These are phyloP conservation scores for Curvularia eragrostidis DNA, from an alignment of 2,329 filamentous ascomycete genomes.

Conservation along the genomic window DNA sequence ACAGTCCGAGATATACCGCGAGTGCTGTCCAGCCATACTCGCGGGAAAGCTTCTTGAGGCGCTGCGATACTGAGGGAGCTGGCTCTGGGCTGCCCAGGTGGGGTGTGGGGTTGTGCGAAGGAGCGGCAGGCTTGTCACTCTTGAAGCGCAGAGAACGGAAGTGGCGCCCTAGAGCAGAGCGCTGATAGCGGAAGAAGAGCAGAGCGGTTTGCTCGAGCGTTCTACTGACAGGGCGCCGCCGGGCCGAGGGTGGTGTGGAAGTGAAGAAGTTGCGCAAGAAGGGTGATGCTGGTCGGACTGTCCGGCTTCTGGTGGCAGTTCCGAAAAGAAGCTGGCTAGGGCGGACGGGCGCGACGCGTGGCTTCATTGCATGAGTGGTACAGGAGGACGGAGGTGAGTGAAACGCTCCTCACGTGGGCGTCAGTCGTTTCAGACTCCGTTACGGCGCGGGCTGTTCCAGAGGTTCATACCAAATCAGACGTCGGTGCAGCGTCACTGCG, in stretches of 20 bases:
- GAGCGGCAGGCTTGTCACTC: constrained; percentile 38
- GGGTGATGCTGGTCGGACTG: constrained; percentile 22
- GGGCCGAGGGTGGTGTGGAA: constrained; percentile 24
- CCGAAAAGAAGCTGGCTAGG: constrained; percentile 34
- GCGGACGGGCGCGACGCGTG: constrained; percentile 32
- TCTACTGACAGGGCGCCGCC: constrained; percentile 12
- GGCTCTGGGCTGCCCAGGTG: constrained; percentile 51
- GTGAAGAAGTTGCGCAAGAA: constrained; percentile 41
- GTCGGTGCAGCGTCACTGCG: constrained; percentile 14
- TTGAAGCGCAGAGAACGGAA: constrained; percentile 49
- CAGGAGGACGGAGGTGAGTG: constrained; percentile 6
- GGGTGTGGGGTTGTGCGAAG: constrained; percentile 48
- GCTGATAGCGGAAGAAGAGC: constrained; percentile 27
- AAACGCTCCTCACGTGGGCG: constrained; percentile 22
- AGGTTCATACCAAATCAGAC: constrained; percentile 10
- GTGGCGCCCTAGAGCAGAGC: constrained; percentile 32
- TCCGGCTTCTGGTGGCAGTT: constrained; percentile 18
- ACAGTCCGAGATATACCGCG: constrained; percentile 86
- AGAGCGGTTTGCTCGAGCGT: constrained; percentile 25
- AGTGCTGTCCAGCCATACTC: constrained; percentile 95
- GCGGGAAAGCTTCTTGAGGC: constrained; percentile 81
- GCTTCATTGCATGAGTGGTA: constrained; percentile 32
- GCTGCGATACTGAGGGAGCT: constrained; percentile 66
- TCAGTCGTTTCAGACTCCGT: constrained; percentile 14
- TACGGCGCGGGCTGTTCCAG: constrained; percentile 20